Conservation (phyloP, 225 moss, liverwort and hornwort species). For the Thuidium tamariscinum region DNA sequence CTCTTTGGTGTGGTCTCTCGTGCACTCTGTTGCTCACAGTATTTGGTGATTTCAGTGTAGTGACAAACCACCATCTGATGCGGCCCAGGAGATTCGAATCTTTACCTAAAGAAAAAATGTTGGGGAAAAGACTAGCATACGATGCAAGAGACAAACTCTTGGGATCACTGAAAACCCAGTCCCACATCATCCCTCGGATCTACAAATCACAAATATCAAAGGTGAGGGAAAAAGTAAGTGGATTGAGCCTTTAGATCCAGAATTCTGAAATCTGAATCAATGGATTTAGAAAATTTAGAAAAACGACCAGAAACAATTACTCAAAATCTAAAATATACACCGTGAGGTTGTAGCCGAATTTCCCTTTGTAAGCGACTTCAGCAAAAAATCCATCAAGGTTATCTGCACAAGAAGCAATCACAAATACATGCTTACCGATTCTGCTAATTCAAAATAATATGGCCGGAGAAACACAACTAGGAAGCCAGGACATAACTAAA, state of each 20-base stretch:
- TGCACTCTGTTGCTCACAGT: not conserved
- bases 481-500: not conserved
- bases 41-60: not conserved
- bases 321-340: slow-evolving; percentile 13
- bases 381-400: slow-evolving; percentile 45
- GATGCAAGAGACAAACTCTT: slow-evolving; percentile 43
- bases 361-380: slow-evolving; percentile 58
- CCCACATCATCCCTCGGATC: slow-evolving; percentile 73
- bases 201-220: slow-evolving; percentile 20
- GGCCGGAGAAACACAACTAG: not conserved
- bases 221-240: not conserved
- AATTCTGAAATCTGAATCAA: not conserved
- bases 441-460: not conserved
- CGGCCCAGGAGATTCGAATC: not conserved
- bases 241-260: not conserved
- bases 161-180: slow-evolving; percentile 55
- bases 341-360: slow-evolving; percentile 46
- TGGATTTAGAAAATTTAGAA: not conserved
- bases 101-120: slow-evolving; percentile 55
- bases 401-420: slow-evolving; percentile 28
- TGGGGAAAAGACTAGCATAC: slow-evolving; percentile 40
- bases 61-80: not conserved
- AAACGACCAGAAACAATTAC: not conserved
- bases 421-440: not conserved
- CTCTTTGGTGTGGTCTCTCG: not conserved